Base-by-base conservation (phyloP, 352 stramenopile genomes). In the Phytophthora uliginosa region DNA sequence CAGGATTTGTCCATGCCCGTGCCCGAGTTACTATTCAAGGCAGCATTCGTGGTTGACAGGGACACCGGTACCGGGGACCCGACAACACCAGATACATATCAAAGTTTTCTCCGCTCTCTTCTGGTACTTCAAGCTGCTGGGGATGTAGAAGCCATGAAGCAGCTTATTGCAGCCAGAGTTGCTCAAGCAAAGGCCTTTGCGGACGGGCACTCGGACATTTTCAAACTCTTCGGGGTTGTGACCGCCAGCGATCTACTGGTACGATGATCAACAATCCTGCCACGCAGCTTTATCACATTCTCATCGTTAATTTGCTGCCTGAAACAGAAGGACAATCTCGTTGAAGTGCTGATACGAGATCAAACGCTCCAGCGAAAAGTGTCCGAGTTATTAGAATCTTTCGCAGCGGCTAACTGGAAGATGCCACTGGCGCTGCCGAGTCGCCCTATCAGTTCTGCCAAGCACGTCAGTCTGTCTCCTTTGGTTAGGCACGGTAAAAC, bases 21-120 rank as follows among this genome's bases (percentile, higher is more conserved):
- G 4, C 57, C 33, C 13, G 73, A 84, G 3, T 69, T 92, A 31
- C 38, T 92, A 2, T 92, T 92, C 62, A 91, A 90, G 40, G 78
- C 80, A 10, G 81, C 72, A 15, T 91, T 91, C 31, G 28, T 90
- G n/a, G 33, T 79, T 13, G 80, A 72, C 34, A 52, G 63, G 3
- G 24, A 42, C 18, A 20, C 4, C 22, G 22, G 12, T 56, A 56
- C 24, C 15, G 4, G 42, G 0, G 26, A 66, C 12, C 24, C 45
- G 26, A 57, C 56, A 8, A 55, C 9, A 26, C 59, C 45, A 31
- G 42, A 63, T 18, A 62, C 61, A 0, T 78, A 74, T 53, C 57
- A 79, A 20, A 20, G 15, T 15, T 87, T 87, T 53, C 54, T 87
- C 5, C 48, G 66, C 6, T 71, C 60, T 0, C 52, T 87, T 2